These are phyloP conservation scores for Fusarium zealandicum DNA, from an alignment of 2,329 filamentous ascomycete genomes.

Conservation along the genomic window DNA sequence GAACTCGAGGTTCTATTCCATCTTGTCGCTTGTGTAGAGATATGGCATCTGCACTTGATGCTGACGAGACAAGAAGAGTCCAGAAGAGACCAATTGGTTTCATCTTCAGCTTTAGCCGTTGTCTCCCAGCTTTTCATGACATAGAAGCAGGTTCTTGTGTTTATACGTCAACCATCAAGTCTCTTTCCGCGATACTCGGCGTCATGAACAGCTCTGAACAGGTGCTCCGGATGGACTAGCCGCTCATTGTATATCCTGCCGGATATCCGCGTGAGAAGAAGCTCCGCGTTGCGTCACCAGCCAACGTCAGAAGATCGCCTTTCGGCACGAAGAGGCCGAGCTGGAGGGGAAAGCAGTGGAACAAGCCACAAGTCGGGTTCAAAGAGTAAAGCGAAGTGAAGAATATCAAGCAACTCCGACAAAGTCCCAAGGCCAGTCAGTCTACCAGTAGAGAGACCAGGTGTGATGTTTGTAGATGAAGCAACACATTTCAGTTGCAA, in stretches of 20 bases:
- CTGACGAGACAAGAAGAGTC: conserved; percentile 33
- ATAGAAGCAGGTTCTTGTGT: background rate
- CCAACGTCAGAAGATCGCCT: conserved; percentile 35
- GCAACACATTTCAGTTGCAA: background rate
- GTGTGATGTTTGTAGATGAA: too few relatives aligned
- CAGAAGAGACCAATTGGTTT: conserved; percentile 44
- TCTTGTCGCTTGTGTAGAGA: conserved; percentile 42
- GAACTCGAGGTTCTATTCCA: conserved; percentile 50
- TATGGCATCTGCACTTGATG: conserved; percentile 40
- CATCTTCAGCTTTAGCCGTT: conserved; percentile 44
- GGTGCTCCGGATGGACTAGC: background rate
- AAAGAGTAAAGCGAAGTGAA: background rate
- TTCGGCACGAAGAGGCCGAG: conserved; percentile 30
- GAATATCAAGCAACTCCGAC: too few relatives aligned
- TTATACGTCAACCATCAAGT: conserved; percentile 5
- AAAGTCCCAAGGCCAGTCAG: background rate
- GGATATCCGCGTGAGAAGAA: conserved; percentile 18
- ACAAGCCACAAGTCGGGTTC: conserved; percentile 7
- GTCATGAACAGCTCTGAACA: background rate
- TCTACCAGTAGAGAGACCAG: too few relatives aligned
- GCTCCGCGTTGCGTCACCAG: conserved; percentile 30
- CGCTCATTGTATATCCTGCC: conserved; percentile 7
- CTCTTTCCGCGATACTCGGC: background rate
- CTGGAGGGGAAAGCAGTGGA: background rate
- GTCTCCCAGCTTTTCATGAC: background rate